phyloP scores from a whole-genome alignment of 345 rosid genomes.

The Dovyalis caffra region DNA sequence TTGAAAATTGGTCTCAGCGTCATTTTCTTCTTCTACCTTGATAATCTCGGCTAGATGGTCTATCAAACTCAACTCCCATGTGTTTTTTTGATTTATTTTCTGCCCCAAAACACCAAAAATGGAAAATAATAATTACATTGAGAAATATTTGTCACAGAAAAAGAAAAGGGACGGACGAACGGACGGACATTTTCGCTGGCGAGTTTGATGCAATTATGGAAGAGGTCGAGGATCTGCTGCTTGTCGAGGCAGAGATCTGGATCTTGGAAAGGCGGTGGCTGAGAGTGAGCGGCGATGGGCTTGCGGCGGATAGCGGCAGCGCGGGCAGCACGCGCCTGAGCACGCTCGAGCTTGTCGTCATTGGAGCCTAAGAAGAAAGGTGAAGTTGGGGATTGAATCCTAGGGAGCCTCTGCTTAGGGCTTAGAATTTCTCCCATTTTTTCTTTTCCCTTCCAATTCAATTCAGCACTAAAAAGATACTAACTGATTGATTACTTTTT shows the following conservation, averaged over 20 bases:
- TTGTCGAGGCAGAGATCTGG: conserved; percentile 63
- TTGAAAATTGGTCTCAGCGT: conserved; percentile 84
- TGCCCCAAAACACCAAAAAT: neutral
- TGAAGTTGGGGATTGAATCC: conserved; percentile 73
- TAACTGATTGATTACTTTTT: no score
- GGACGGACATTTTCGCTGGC: conserved; percentile 92
- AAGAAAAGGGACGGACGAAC: neutral
- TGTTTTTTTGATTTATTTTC: conserved; percentile 28
- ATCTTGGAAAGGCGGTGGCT: conserved; percentile 21
- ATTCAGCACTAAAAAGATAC: no score
- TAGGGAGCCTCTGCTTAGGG: conserved; percentile 67
- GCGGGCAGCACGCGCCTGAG: conserved; percentile 87
- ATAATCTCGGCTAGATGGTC: conserved; percentile 68
- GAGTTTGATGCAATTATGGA: conserved; percentile 87
- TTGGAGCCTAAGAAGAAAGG: conserved; percentile 83
- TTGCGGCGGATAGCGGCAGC: conserved; percentile 84
- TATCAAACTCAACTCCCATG: conserved; percentile 24
- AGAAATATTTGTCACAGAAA: neutral
- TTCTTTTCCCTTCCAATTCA: neutral
- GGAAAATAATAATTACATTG: neutral
- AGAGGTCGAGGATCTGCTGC: conserved; percentile 79
- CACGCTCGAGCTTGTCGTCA: conserved; percentile 74
- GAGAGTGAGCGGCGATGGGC: conserved; percentile 34
- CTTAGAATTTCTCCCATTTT: conserved; percentile 65
- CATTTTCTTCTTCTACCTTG: conserved; percentile 84